These are phyloP conservation scores for Pyrus bretschneideri DNA, from an alignment of 306 rosid species.

Conservation along the genomic window DNA sequence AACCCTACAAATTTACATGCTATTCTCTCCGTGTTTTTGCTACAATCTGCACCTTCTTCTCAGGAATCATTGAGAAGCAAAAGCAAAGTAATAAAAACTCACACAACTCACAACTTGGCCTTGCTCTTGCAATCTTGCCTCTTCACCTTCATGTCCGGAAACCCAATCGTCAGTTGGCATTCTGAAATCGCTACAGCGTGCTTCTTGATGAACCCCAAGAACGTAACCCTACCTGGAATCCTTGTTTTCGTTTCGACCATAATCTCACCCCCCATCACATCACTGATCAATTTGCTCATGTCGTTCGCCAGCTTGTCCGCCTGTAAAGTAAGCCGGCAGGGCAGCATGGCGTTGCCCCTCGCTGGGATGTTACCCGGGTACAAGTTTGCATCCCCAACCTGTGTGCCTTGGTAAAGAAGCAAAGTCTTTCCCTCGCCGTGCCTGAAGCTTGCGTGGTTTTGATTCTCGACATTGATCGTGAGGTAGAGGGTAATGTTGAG, in stretches of 20 bases:
- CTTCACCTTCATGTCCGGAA: constrained; percentile 32
- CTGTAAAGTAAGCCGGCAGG: constrained; percentile 40
- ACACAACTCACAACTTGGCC: constrained; percentile 18
- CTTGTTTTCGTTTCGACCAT: constrained; percentile 21
- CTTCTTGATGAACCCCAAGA: constrained; percentile 52
- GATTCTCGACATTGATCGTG: constrained; percentile 35
- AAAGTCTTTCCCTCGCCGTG: constrained; percentile 40
- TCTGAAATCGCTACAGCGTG: constrained; percentile 41
- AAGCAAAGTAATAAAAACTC: neutral
- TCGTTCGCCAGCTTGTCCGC: constrained; percentile 31
- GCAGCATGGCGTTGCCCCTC: constrained; percentile 25
- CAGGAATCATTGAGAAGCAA: neutral
- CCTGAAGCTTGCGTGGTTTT: constrained; percentile 48
- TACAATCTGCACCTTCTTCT: neutral
- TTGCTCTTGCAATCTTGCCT: constrained; percentile 47
- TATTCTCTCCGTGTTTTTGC: neutral
- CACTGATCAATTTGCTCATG: constrained; percentile 23
- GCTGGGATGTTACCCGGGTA: constrained; percentile 44
- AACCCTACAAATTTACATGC: neutral
- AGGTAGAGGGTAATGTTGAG: constrained; percentile 47
- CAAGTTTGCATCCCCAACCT: constrained; percentile 52
- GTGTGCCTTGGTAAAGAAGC: constrained; percentile 25
- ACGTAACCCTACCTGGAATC: constrained; percentile 45
- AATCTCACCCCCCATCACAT: constrained; percentile 35
- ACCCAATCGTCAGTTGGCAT: constrained; percentile 34